Base-by-base conservation (phyloP, 108 stramenopile species). In the Fistulifera pelliculosa region DNA sequence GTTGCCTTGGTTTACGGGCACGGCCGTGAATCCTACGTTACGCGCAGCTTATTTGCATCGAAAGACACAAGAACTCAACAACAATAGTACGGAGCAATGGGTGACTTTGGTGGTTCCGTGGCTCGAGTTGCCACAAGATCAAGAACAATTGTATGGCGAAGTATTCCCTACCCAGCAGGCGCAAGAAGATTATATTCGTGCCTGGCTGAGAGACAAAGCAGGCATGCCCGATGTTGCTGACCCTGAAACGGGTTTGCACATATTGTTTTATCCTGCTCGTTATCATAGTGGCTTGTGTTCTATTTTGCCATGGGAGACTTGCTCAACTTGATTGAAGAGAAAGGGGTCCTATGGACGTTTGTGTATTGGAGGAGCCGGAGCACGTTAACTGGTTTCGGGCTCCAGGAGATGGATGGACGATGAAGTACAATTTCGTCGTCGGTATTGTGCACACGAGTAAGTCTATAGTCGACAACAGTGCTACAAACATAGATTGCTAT, bases 321-420 rank as follows among this genome's bases (percentile, higher is more conserved):
- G 21, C 57, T 65, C 35, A 41, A 67, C 52, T 38, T 64, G 0
- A 53, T 88, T 11, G 43, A 24, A 47, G 60, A n/a, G 25, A 51
- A 54, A 57, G 47, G 43, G 31, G 31, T 8, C 31, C 31, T 35
- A 27, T 59, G 23, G 79, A 85, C 31, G 65, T 85, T 41, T 89
- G 87, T 60, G 65, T 94, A 11, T 53, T 94, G 35, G 93, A 94
- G 68, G 93, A 94, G 56, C 93, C 93, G 7, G 93, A 91, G 57
- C 89, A 90, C 60, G 56, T 85, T 16, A 94, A 94, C 53, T 94
- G 88, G 88, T 94, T 82, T 66, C 73, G 85, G 5, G 78, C 85
- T 1, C 89, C 89, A 7, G 83, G 83, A 22, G 77, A 84, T 48
- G 73, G 76, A 21, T 97, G 96, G 96, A 87, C 85, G 25, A 67